phyloP scores from a whole-genome alignment of 164 flowering plant species.

The Cinnamomum micranthum region DNA sequence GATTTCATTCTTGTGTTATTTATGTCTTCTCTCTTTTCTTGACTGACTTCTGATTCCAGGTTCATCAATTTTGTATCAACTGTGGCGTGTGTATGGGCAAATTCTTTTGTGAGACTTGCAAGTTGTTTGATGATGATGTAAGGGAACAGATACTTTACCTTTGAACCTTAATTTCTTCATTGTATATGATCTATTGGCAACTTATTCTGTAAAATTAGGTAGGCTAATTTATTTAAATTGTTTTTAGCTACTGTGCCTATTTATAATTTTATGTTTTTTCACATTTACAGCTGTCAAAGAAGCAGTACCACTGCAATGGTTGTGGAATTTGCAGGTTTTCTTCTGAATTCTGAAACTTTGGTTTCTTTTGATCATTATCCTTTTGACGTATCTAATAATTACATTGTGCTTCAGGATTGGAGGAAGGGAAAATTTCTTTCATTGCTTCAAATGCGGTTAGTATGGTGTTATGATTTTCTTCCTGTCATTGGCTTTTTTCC shows the following conservation, averaged over 20 bases:
- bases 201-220: neutral
- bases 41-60: conserved; percentile 36
- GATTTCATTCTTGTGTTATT: conserved; percentile 4
- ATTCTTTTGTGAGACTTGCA: conserved; percentile 78
- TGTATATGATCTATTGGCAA: neutral
- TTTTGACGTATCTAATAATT: neutral
- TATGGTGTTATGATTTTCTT: neutral
- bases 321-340: conserved; percentile 93
- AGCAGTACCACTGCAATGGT: conserved; percentile 82
- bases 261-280: neutral
- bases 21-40: neutral
- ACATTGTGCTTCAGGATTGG: conserved; percentile 56
- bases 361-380: neutral
- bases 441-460: conserved; percentile 84
- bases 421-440: conserved; percentile 79
- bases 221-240: neutral
- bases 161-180: neutral
- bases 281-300: conserved; percentile 66
- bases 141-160: conserved; percentile 23
- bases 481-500: too few relatives aligned
- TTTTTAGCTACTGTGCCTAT: neutral
- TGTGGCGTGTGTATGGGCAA: conserved; percentile 95
- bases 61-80: conserved; percentile 60
- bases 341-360: neutral
- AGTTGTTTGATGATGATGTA: conserved; percentile 90